phyloP scores from a whole-genome alignment of 108 stramenopile species.

The Skeletonema marinoi region DNA sequence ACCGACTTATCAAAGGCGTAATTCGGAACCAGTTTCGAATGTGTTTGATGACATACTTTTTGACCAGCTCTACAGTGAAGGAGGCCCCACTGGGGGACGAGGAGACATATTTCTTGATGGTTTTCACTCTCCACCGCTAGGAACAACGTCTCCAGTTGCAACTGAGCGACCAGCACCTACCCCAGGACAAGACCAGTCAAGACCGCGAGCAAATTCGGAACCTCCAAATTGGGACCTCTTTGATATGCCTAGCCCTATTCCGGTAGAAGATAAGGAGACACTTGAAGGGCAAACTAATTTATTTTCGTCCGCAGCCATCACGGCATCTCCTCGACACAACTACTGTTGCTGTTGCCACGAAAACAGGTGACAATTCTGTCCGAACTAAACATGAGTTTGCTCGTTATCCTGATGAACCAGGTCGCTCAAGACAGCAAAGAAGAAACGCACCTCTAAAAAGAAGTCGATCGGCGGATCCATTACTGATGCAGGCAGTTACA shows the following conservation, averaged over 20 bases:
- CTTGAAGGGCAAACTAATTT: no score
- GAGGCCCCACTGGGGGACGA: not conserved
- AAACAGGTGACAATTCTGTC: not conserved
- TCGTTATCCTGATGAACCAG: not conserved
- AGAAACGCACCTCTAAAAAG: not conserved
- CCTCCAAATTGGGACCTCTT: not conserved
- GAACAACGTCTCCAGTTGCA: not conserved
- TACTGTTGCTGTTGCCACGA: not conserved
- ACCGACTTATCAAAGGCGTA: not conserved
- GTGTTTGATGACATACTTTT: not conserved
- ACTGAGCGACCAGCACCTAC: not conserved
- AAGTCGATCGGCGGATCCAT: not conserved
- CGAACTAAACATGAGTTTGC: not conserved
- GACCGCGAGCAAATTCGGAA: not conserved
- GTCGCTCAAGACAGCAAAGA: not conserved
- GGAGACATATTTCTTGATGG: not conserved
- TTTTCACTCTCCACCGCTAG: not conserved
- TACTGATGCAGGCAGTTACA: not conserved
- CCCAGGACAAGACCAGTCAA: not conserved
- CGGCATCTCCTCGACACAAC: not conserved
- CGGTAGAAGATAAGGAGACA: not conserved
- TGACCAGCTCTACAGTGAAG: slow-evolving; percentile 1
- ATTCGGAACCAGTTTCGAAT: not conserved
- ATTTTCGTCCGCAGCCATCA: not conserved
- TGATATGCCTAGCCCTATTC: not conserved